Percentiles rank a stretch among this genome's conserved stretches.
These are phyloP conservation scores for Magnolia sinica DNA, from an alignment of 164 flowering plant species.

Conservation along the genomic window DNA sequence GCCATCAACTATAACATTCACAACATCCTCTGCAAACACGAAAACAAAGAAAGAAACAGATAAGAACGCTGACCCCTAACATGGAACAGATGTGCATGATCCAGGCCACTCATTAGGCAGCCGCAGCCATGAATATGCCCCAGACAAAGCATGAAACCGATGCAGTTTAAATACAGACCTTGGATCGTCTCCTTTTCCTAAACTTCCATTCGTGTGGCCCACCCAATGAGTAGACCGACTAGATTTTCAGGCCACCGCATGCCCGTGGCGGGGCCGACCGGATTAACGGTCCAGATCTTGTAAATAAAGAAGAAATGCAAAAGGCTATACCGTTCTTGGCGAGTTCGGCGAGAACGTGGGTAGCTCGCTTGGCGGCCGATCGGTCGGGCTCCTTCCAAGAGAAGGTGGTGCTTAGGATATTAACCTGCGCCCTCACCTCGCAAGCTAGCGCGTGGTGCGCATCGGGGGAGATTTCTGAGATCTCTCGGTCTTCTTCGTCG, in stretches of 20 bases:
- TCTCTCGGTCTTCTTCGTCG: constrained; percentile 30
- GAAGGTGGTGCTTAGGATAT: constrained; percentile 41
- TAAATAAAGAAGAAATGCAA: not conserved
- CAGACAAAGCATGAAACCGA: not conserved
- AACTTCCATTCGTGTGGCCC: not conserved
- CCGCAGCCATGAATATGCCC: not conserved
- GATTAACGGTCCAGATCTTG: not conserved
- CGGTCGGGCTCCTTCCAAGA: constrained; percentile 78
- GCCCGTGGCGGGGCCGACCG: not conserved
- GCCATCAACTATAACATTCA: constrained; percentile 73
- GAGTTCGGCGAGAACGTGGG: constrained; percentile 72
- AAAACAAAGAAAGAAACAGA: not conserved
- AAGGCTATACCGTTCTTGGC: constrained; percentile 62
- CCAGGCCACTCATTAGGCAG: not conserved
- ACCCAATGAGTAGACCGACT: not conserved
- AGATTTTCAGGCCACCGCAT: not conserved
- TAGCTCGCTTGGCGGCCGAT: constrained; percentile 76
- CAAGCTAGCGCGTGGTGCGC: constrained; percentile 30
- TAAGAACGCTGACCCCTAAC: constrained; percentile 1
- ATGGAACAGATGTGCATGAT: not conserved
- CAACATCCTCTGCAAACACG: constrained; percentile 59
- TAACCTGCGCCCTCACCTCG: constrained; percentile 56
- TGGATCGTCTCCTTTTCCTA: not conserved
- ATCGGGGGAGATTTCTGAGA: constrained; percentile 28
- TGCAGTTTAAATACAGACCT: not conserved